Conservation (phyloP, 441 rosid species). For the Euphorbia neoarborescens region DNA sequence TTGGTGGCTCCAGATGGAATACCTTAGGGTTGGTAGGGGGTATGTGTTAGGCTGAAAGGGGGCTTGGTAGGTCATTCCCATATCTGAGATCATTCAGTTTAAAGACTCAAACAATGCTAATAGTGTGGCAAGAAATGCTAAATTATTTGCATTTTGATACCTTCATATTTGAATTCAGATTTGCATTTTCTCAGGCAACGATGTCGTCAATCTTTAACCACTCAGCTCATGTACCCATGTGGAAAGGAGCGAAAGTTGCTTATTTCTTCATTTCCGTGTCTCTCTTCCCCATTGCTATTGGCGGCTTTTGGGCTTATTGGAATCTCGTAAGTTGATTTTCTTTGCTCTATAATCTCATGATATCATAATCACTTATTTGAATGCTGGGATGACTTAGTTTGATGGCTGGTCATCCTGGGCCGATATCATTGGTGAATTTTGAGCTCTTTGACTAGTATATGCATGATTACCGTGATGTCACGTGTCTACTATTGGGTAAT, state of each 20-base stretch:
- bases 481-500: too few relatives aligned
- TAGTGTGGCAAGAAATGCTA: too few relatives aligned
- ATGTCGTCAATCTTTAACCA: conserved; percentile 96
- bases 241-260: conserved; percentile 93
- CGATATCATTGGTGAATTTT: neutral
- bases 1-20: too few relatives aligned
- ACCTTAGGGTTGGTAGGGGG: too few relatives aligned
- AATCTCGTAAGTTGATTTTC: conserved; percentile 54
- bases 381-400: too few relatives aligned
- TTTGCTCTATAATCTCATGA: neutral
- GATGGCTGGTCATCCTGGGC: neutral
- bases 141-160: neutral
- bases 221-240: conserved; percentile 94
- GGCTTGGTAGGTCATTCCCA: too few relatives aligned
- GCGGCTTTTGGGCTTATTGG: conserved; percentile 96
- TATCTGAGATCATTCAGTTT: too few relatives aligned
- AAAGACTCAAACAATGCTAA: neutral
- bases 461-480: too few relatives aligned
- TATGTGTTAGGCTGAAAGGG: too few relatives aligned
- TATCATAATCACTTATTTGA: too few relatives aligned
- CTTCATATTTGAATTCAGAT: neutral
- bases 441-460: neutral
- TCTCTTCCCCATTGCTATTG: conserved; percentile 75
- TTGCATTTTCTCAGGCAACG: conserved; percentile 50
- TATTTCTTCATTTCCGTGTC: conserved; percentile 82